Conservation (phyloP, 106 monocot genomes). For the Phalaenopsis aphrodite region DNA sequence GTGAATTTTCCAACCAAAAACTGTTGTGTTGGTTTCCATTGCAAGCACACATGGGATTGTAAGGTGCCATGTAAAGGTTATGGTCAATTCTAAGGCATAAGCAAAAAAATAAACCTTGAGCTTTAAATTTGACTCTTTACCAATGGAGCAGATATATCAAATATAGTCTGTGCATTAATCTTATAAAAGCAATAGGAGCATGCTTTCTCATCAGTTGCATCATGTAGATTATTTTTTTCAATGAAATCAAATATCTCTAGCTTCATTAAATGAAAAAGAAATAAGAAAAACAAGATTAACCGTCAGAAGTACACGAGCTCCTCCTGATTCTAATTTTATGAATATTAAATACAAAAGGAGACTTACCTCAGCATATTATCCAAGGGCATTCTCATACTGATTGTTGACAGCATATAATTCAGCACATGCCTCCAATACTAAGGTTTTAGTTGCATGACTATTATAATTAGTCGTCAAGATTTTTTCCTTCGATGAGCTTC, state of each 20-base stretch:
- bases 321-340: background rate
- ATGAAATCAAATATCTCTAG: constrained; percentile 91
- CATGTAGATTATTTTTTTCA: constrained; percentile 81
- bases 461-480: constrained; percentile 11
- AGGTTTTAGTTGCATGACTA: background rate
- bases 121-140: background rate
- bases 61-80: background rate
- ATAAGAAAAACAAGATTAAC: background rate
- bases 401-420: constrained; percentile 79
- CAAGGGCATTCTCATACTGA: constrained; percentile 83
- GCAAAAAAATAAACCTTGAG: background rate
- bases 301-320: no score
- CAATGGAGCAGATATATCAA: background rate
- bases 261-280: constrained; percentile 69
- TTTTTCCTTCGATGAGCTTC: constrained; percentile 65
- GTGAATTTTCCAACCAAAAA: background rate
- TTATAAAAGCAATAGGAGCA: background rate
- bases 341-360: background rate
- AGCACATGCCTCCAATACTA: constrained; percentile 53
- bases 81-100: background rate
- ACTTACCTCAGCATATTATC: constrained; percentile 77
- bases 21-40: background rate
- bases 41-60: background rate
- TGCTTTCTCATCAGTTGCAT: constrained; percentile 84
- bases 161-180: background rate